These are phyloP conservation scores for Elsinoe australis DNA, from an alignment of 2,329 filamentous ascomycete species.

Conservation along the genomic window DNA sequence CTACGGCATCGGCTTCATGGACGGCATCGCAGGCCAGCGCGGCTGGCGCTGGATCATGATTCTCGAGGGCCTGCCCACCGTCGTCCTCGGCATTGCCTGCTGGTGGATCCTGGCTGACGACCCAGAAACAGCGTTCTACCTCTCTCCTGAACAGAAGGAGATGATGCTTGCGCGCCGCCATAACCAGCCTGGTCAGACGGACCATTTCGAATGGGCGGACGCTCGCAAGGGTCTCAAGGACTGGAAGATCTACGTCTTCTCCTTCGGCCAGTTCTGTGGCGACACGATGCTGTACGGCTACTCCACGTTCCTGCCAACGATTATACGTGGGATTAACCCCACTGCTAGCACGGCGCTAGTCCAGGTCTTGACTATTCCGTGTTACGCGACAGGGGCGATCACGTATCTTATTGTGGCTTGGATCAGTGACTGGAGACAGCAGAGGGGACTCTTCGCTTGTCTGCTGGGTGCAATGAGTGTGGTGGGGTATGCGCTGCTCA, in stretches of 20 bases:
- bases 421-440: conserved; percentile 60
- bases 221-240: conserved; percentile 61
- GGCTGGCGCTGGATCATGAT: conserved; percentile 70
- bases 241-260: conserved; percentile 69
- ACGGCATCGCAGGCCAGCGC: conserved; percentile 54
- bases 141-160: conserved; percentile 52
- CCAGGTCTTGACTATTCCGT: conserved; percentile 70
- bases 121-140: conserved; percentile 56
- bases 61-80: conserved; percentile 49
- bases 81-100: conserved; percentile 49
- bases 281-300: conserved; percentile 75
- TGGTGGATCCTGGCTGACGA: conserved; percentile 56
- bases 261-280: conserved; percentile 59
- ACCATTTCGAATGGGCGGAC: conserved; percentile 53
- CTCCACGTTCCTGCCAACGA: conserved; percentile 70
- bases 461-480: conserved; percentile 56
- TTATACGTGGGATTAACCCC: conserved; percentile 60
- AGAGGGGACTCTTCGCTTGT: conserved; percentile 57
- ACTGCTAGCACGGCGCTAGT: conserved; percentile 56
- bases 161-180: conserved; percentile 47
- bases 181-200: conserved; percentile 43
- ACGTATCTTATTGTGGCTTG: conserved; percentile 60
- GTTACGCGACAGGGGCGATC: conserved; percentile 64
- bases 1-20: conserved; percentile 66
- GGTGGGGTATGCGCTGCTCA: conserved; percentile 46